Base-by-base conservation (phyloP, 306 rosid species). In the Betula pendula region DNA sequence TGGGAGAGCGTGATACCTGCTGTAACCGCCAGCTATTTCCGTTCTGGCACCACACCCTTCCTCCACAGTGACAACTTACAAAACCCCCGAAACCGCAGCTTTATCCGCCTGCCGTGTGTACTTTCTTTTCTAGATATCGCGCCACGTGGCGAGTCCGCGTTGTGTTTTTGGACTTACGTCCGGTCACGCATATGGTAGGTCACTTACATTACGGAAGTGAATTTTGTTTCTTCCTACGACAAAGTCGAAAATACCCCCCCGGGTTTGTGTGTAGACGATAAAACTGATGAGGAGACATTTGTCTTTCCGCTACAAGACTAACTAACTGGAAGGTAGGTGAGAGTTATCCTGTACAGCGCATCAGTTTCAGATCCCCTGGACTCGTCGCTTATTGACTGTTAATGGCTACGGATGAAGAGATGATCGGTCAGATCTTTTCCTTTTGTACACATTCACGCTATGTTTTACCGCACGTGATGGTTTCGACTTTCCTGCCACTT, bases 11-110 rank as follows among this genome's bases (percentile, higher is more conserved):
- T 79, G 73, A 69, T 82, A 67, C 81, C 84, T 77, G 81, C 75
- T 81, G 76, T 86, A 90, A 90, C 95, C 83, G 91, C 87, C 87
- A 86, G 92, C 91, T 90, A 83, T 83, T 72, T 53, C 85, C 75
- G 62, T 79, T 78, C 90, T 84, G 90, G 80, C 85, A 80, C 83
- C 79, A 77, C 83, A 87, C 25, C 8, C 84, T 70, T 79, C 84
- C 81, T 83, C 87, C 79, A 20, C 8, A 42, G 80, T 65, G 14
- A 72, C 31, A 49, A 75, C 52, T 50, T 75, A 74, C 1, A 62
- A 44, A 50, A 27, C 53, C 80, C 81, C 63, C 83, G 58, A 77
- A 70, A 73, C 77, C 72, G 27, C 56, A 11, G 72, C 74, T 74
- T 79, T 62, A 71, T 70, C 80, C 70, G 35, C 75, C 31, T 62